Base-by-base conservation (phyloP, 2,329 filamentous ascomycete species). In the Lachnellula hyalina region DNA sequence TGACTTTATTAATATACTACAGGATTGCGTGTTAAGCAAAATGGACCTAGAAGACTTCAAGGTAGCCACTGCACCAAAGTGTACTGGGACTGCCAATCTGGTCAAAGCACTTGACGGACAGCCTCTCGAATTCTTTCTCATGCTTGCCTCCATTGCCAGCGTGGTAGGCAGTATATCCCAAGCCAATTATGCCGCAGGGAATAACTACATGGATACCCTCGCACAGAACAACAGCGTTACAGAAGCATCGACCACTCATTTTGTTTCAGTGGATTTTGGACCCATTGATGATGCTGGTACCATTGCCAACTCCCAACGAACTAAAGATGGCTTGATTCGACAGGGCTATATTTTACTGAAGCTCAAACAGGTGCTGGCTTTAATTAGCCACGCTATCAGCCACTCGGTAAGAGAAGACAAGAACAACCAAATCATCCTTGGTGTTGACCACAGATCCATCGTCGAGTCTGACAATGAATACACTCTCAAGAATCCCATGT, bases 71-170 rank as follows among this genome's bases (percentile, higher is more conserved):
- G 23, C 34, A 25, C 61, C 61, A 9, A 63, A 63, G 38, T 51
- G 57, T 11, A 48, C 38, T 17, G 59, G 55, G 40, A 57, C 61
- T 38, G 21, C 38, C 28, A 56, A 62, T 47, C 38, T 59, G 40
- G 42, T 56, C n/a, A 25, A 41, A 44, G 47, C 55, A 23, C 50
- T 55, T 36, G 38, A 15, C 23, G 23, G 32, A 21, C 40, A 44
- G 8, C 19, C 23, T 9, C 48, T 53, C 11, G 50, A 53, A n/a
- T 60, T 55, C 46, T 57, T 57, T 34, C 25, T 60, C 17, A 54
- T 70, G 41, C 56, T 74, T 4, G 71, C 71, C 1, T 74, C 72
- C 0, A 51, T 68, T 23, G 59, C 61, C 36, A 66, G 68, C 28
- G 46, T 56, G 5, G 21, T 58, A 17, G 59, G 59, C 25, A 53